phyloP scores from a whole-genome alignment of 2,329 filamentous ascomycete genomes.

The Trichoderma asperellum region DNA sequence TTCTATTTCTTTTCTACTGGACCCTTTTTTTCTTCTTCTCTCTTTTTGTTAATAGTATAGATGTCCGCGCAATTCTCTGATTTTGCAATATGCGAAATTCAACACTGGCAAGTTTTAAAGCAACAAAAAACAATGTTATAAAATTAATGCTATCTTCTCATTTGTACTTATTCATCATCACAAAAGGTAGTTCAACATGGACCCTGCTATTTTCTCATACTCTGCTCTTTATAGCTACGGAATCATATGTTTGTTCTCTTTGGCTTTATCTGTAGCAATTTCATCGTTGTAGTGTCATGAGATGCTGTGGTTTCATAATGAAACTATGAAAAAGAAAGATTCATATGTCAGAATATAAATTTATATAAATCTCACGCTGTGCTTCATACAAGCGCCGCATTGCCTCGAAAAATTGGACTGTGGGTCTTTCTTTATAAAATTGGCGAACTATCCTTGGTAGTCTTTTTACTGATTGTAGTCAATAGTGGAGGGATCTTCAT shows the following conservation, averaged over 20 bases:
- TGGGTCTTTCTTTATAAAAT: neutral
- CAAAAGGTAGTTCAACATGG: neutral
- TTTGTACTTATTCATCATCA: neutral
- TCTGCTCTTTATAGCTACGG: neutral
- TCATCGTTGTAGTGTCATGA: neutral
- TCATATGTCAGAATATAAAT: neutral
- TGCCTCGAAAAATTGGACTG: neutral
- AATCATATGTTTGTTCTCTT: neutral
- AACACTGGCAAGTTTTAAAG: neutral
- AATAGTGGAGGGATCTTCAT: neutral
- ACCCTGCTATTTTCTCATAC: neutral
- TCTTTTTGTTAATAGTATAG: neutral
- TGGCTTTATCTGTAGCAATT: neutral
- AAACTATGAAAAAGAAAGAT: slow-evolving; percentile 6
- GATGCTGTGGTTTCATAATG: neutral
- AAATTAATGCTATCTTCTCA: neutral
- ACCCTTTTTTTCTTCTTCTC: neutral
- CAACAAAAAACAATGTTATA: slow-evolving; percentile 3
- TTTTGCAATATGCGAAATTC: neutral
- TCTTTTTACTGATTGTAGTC: neutral
- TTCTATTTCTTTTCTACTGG: neutral
- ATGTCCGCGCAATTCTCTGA: neutral
- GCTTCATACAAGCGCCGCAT: neutral
- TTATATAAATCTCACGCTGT: neutral
- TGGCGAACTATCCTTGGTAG: neutral